Evolutionary conservation across 805 yeast species (phyloP), one percentile per base, ranked within the genome.

Genomic region (Scheffersomyces lignosus): DNA sequence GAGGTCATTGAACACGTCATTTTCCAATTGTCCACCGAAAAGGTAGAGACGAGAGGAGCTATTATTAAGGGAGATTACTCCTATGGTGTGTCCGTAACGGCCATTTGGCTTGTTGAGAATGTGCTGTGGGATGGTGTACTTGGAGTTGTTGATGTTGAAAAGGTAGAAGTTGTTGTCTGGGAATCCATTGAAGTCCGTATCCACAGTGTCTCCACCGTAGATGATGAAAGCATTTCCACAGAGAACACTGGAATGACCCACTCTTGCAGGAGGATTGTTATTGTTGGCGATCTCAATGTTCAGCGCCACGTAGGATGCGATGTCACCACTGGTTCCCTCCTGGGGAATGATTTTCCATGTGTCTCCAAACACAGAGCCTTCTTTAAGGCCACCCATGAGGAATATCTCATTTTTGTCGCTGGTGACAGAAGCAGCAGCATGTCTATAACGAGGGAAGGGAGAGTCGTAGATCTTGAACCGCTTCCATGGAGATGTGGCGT

Each of bases 131-230:
- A 67, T 59, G 24, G 74, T 68, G 47, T 68, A 69, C 51, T 70
- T 69, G 47, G 54, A 46, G 54, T 67, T 67, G 54, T 66, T 69
- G 51, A 43, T 77, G 75, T 44, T 96, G 67, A 93, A 84, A 51
- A 93, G 74, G 60, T 93, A 93, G 42, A 93, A 69, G 56, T 86
- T 87, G 62, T 91, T 90, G 63, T 93, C 99, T 47, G 95, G 81
- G 38, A 78, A 80, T 4, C 88, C 88, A 34, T 73, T 73, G 33
- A 75, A 76, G 54, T 84, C 88, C 24, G 89, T 83, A 34, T 81
- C 84, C 27, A 81, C 85, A 1, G 98, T 93, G 58, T 93, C 99
- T 52, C 99, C 99, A 24, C 98, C 99, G 62, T 87, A 91, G 10
- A 93, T 79, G 30, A 93, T 89, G 53, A 83, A 93, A 1, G 98